Conservation (phyloP, 306 rosid species). For the Ziziphus jujuba region DNA sequence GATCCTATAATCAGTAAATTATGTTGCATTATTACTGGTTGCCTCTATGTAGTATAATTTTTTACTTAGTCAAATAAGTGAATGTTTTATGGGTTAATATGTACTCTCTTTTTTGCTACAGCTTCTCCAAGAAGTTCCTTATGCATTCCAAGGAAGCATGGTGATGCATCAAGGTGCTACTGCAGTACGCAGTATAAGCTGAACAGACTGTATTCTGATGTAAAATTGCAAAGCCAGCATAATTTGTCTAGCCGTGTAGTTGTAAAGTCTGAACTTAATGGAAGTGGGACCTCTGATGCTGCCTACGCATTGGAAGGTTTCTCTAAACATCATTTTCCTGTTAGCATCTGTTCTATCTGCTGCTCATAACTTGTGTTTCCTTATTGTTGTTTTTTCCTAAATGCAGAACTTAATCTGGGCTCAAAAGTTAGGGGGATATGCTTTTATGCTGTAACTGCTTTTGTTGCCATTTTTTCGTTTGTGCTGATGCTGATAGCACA, state of each 20-base stretch:
- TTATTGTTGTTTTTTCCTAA: conserved; percentile 16
- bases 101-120: conserved; percentile 27
- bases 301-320: conserved; percentile 57
- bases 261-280: conserved; percentile 61
- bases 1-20: too few relatives aligned
- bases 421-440: conserved; percentile 74
- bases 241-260: conserved; percentile 35
- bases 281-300: conserved; percentile 50
- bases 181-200: conserved; percentile 32
- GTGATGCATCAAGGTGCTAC: conserved; percentile 21
- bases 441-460: conserved; percentile 59
- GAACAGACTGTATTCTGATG: conserved; percentile 20
- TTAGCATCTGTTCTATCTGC: conserved; percentile 2
- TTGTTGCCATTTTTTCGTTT: conserved; percentile 66
- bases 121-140: conserved; percentile 42
- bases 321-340: conserved; percentile 20
- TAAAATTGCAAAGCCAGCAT: conserved; percentile 26
- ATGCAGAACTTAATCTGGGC: conserved; percentile 56
- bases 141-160: conserved; percentile 33
- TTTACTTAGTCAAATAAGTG: neutral
- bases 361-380: conserved; percentile 9
- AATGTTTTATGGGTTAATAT: neutral
- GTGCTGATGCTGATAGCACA: conserved; percentile 67
- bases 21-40: neutral
- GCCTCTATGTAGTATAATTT: neutral